Evolutionary conservation across 345 rosid genomes (phyloP), one percentile per base, ranked within the genome.

Genomic region (Microcos paniculata): DNA sequence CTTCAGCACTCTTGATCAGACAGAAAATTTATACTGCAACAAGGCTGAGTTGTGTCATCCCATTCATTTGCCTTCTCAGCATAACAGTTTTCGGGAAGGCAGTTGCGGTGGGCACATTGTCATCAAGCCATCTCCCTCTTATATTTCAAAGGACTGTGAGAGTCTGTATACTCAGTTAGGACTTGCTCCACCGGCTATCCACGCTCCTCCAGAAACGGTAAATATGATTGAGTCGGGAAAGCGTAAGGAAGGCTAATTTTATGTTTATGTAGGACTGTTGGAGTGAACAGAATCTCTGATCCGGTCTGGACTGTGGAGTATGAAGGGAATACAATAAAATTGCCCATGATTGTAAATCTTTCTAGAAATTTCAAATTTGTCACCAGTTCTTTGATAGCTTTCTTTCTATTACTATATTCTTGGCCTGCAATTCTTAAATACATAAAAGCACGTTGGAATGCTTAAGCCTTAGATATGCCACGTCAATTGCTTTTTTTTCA

Each of bases 101-200:
- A 2, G 15, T 38, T 19, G 28, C 28, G 6, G 46, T 49, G 16
- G 59, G 43, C 53, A 74, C 30, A 65, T 75, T 11, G 53, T 75
- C 28, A 38, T 76, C 67, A 71, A 67, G 62, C 74, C 67, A 0
- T 70, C 68, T 62, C 78, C 75, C 0, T 72, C 76, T 0, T 71
- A 80, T 35, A 13, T 76, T 43, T 70, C 51, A 9, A 48, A 75
- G 19, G 62, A 76, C 19, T 76, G 19, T 43, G 53, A 57, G 51
- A 61, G 40, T 73, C 58, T 68, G 46, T 56, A 64, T 72, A 24
- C 18, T 62, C 72, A 65, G 45, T 70, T 77, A 67, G 66, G 51
- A 10, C 55, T 81, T 63, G 65, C 72, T 46, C 24, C 62, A 7
- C 63, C 66, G 35, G 46, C 46, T 28, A 45, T 15, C 18, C 31